Base-by-base conservation (phyloP, 257 asterid genomes). In the Solanum sitiens region DNA sequence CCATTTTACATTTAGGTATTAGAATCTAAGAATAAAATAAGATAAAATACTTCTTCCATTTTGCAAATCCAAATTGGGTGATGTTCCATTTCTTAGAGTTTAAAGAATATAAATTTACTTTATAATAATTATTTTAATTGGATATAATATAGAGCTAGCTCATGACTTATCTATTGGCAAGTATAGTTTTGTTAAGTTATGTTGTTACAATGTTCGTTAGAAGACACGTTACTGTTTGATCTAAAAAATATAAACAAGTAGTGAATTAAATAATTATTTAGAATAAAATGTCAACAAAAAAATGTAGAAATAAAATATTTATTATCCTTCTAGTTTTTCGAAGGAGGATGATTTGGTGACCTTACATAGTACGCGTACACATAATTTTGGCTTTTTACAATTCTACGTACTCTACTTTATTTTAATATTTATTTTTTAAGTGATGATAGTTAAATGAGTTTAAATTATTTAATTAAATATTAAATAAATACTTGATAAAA, bases 21-120 rank as follows among this genome's bases (percentile, higher is more conserved):
- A 73, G 91, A 86, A 90, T 87, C 85, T 44, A 85, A 89, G 93
- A 91, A 89, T 90, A 87, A 86, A 27, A 27, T 27, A 27, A 27
- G 88, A 72, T 87, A 27, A 83, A 14, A 44, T 27, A 70, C 27
- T 86, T 35, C 86, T 83, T 40, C 75, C 74, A 85, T 32, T 25
- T 42, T 39, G 80, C 16, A 25, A 86, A 45, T 72, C 88, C 88
- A 88, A 85, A 86, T 88, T 72, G 89, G 89, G 56, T 37, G 90
- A 68, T 88, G 40, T 71, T 77, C 74, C 33, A 72, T 86, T 80
- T 44, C 50, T 23, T 75, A 18, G 21, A 75, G 82, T 11, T 73
- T 74, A 74, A 74, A 74, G 32, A 39, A 75, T 39, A 75, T 39
- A 75, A 11, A 39, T 7, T 75, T 75, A 7, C 83, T 75, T 42